phyloP scores from a whole-genome alignment of 352 stramenopile species.

The Globisporangium cystogenes region DNA sequence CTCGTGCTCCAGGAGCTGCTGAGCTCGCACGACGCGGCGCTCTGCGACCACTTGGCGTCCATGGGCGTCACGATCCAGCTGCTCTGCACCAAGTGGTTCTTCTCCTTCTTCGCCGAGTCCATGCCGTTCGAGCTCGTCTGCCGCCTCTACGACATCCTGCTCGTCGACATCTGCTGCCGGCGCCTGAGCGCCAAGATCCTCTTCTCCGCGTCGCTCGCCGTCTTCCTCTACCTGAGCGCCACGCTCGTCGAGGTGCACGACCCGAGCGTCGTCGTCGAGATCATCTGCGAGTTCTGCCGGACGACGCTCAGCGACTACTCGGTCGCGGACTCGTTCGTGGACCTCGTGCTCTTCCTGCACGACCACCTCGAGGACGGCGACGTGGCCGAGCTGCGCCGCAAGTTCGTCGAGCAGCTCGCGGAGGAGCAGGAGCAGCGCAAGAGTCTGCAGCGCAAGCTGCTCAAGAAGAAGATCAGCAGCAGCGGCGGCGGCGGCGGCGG shows the following conservation, averaged over 20 bases:
- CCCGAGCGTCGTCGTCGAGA: conserved; percentile 65
- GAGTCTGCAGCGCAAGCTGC: conserved; percentile 34
- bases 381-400: conserved; percentile 35
- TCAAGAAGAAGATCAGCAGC: conserved; percentile 23
- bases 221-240: conserved; percentile 72
- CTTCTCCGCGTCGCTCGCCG: conserved; percentile 63
- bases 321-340: conserved; percentile 63
- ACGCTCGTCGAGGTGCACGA: conserved; percentile 68
- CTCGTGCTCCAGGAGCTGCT: conserved; percentile 76
- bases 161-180: conserved; percentile 59
- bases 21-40: conserved; percentile 32
- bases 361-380: conserved; percentile 55
- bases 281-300: conserved; percentile 76
- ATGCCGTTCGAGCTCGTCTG: conserved; percentile 80
- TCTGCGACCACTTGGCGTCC: conserved; percentile 51
- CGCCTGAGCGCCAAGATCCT: conserved; percentile 59
- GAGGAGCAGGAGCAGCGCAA: conserved; percentile 56
- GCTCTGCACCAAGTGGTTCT: conserved; percentile 83
- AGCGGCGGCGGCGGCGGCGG: conserved; percentile 18
- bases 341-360: conserved; percentile 71
- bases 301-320: conserved; percentile 69
- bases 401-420: conserved; percentile 57
- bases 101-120: conserved; percentile 79
- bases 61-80: conserved; percentile 70
- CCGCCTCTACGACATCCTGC: conserved; percentile 68